Conservation (phyloP, 495 filamentous ascomycete species). For the Talaromyces thailandensis region DNA sequence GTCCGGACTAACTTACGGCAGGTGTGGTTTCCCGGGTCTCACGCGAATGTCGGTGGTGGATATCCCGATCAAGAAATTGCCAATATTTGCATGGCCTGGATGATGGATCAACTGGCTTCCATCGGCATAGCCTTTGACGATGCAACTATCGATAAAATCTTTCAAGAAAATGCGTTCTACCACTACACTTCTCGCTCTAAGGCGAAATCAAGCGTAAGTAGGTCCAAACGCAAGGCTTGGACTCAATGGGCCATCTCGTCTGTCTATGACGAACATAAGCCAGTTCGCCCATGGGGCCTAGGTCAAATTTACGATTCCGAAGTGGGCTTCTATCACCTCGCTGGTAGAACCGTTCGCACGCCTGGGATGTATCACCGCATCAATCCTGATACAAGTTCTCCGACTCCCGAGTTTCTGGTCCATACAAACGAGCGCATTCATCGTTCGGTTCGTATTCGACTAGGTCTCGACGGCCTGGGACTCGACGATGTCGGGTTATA, state of each 20-base stretch:
- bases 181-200: slow-evolving; percentile 18
- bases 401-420: slow-evolving; percentile 33
- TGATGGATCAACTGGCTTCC: slow-evolving; percentile 58
- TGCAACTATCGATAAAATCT: slow-evolving; percentile 42
- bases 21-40: slow-evolving; percentile 65
- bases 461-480: slow-evolving; percentile 45
- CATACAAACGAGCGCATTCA: slow-evolving; percentile 61
- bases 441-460: slow-evolving; percentile 47
- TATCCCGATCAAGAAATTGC: slow-evolving; percentile 50
- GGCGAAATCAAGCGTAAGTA: slow-evolving; percentile 12
- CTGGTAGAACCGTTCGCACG: slow-evolving; percentile 42
- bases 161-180: slow-evolving; percentile 33
- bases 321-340: slow-evolving; percentile 39
- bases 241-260: slow-evolving; percentile 34
- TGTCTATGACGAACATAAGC: slow-evolving; percentile 38
- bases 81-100: slow-evolving; percentile 62
- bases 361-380: slow-evolving; percentile 50
- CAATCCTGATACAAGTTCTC: slow-evolving; percentile 37
- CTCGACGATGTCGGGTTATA: slow-evolving; percentile 46
- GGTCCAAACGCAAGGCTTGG: slow-evolving; percentile 9
- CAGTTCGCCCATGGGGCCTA: slow-evolving; percentile 49
- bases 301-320: slow-evolving; percentile 42
- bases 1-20: slow-evolving; percentile 49
- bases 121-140: slow-evolving; percentile 50
- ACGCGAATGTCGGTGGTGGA: slow-evolving; percentile 58